Evolutionary conservation across 2,329 filamentous ascomycete species (phyloP), one percentile per base, ranked within the genome.

Genomic region (Diaporthe australafricana): DNA sequence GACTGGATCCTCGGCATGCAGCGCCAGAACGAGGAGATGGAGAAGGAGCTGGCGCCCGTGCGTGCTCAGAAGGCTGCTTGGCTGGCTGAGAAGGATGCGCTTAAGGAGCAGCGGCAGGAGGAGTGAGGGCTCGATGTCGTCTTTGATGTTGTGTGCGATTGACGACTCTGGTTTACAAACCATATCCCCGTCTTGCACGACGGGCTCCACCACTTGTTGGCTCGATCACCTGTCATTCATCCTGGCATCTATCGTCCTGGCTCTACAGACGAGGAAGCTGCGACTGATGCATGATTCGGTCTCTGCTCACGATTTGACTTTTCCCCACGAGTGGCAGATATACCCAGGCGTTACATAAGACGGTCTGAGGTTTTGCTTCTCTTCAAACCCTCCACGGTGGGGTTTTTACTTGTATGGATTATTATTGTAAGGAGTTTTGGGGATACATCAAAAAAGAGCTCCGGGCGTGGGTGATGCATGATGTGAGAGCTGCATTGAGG

Each of bases 1-100:
- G 57, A 73, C 17, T 73, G 68, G 56, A 68, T 72, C 56, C 55
- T 72, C 25, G 70, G 53, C 9, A 57, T 74, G 63, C 68, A 74
- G 57, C 66, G 63, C 27, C 67, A 71, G 38, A 75, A 71, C 27
- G 67, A 72, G 66, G 47, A 45, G n/a, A 38, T 75, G 45, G 57
- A 68, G 68, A 57, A 55, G 57, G 70, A 72, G 22, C 35, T 75
- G 16, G 68, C 68, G 27, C 70, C 68, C 3, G 66, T 65, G 20
- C 70, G 62, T 22, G 70, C 71, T 11, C 72, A 70, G 27, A 75
- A 66, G 53, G 68, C n/a, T n/a, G 60, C 63, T 0, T 74, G 73
- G 71, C 52, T 69, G 20, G 70, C 56, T 5, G 73, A 75, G 68
- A 74, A 57, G 66, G 52, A 60, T 0, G 63, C 52, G 2, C 47